Evolutionary conservation across 495 filamentous ascomycete genomes (phyloP).

Genomic region (Usnea hakonensis): DNA sequence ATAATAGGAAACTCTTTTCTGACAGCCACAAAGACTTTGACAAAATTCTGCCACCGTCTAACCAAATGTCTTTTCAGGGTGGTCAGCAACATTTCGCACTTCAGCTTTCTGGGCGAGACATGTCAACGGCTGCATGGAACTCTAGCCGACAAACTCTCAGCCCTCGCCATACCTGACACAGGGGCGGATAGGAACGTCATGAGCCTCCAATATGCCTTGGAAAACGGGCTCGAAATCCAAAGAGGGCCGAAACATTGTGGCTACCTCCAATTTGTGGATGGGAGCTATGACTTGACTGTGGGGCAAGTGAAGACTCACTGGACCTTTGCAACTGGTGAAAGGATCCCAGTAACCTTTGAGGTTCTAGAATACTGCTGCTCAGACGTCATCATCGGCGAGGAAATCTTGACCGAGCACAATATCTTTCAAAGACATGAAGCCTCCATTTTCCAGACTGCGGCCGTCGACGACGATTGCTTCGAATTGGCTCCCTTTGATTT

Average conservation of each 20-base stretch:
- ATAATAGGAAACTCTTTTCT: neutral
- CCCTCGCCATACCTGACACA: constrained; percentile 17
- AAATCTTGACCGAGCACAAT: neutral
- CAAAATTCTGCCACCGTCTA: neutral
- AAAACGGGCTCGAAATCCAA: neutral
- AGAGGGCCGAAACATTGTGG: neutral
- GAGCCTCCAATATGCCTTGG: neutral
- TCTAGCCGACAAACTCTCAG: constrained; percentile 13
- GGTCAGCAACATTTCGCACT: neutral
- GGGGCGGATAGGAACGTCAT: neutral
- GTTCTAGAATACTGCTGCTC: neutral
- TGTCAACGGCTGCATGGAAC: neutral
- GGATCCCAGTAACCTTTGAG: neutral
- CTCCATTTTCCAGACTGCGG: neutral
- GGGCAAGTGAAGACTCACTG: neutral
- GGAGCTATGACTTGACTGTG: neutral
- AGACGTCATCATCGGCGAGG: neutral
- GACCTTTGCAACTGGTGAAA: neutral
- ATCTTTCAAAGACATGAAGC: neutral
- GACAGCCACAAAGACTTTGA: neutral
- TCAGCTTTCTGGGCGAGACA: neutral
- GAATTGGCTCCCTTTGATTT: neutral
- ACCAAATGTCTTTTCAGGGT: neutral
- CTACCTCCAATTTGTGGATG: neutral
- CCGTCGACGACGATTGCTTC: neutral